Base-by-base conservation (phyloP, 306 rosid species). In the Pterocarpus santalinus region DNA sequence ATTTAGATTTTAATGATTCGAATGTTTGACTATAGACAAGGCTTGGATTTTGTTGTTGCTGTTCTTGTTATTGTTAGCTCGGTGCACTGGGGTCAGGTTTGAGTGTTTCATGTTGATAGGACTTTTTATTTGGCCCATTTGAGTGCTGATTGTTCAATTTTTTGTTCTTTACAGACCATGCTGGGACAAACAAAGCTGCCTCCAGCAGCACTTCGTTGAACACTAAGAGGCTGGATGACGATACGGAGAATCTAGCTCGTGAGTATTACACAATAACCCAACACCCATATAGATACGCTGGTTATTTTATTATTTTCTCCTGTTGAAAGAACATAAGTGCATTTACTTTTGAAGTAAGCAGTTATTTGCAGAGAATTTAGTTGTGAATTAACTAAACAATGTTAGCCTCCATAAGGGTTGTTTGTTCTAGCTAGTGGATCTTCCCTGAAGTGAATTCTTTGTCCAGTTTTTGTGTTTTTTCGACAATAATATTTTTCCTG, bases 171-270 rank as follows among this genome's bases (percentile, higher is more conserved):
- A 47, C 79, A 85, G 88, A 15, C 70, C 75, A 81, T 79, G 97
- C 94, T 66, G 98, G 94, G 10, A 89, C 94, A 56, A 94, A 94
- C 66, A 92, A 85, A 79, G 89, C 98, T 56, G 98, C 98, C 7
- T 88, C 94, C 5, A 90, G 97, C 82, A 81, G 95, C 85, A 94
- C 98, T 16, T 75, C 95, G 30, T 70, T 94, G 83, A 94, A 94
- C 82, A 92, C 98, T 16, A 90, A 95, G 92, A 92, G 91, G 89
- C 85, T 94, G 9, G 98, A 94, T 76, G 97, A 94, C 1, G 97
- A 94, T 85, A 89, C 97, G 0, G 98, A 94, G 82, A 91, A 69
- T 73, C 92, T 94, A 61, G 64, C 94, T 71, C 96, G 98, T 94
- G 70, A 89, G 97, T n/a, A 1, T 78, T 0, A 17, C 56, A 35